Evolutionary conservation across 2,329 filamentous ascomycete species (phyloP), one percentile per base, ranked within the genome.

Genomic region (Penicillium decumbens): DNA sequence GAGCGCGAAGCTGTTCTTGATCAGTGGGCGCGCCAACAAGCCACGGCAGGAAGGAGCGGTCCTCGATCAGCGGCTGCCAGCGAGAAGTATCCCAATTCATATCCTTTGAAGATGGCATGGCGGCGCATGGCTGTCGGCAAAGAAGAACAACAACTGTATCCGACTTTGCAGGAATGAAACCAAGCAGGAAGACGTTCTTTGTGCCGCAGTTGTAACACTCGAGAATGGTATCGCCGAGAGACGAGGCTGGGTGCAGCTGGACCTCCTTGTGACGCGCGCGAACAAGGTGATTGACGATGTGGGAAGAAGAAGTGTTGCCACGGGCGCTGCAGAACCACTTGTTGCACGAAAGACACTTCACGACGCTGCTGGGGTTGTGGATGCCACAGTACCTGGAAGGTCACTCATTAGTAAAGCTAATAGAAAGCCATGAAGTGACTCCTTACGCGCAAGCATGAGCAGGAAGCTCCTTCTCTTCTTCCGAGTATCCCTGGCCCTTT

Each of bases 261-360:
- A 98, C 93, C 75, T 98, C 95, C 78, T 97, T 98, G 77, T 98
- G 93, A 56, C 93, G 87, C 57, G 95, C 92, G 65, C 95, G 88
- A 53, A 98, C 93, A 29, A 98, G 83, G 68, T 98, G 93, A 71
- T 97, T 97, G 74, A 98, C 89, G 62, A 98, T 97, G 69, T 98
- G 93, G 29, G 92, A 95, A 24, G 92, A 96, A 44, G 89, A 95
- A 15, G 91, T 91, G 72, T 96, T 98, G 59, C 93, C 92, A 64
- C 92, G 88, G 52, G 92, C 91, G 72, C 91, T 97, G 75, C 93
- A 98, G 71, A 98, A 98, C 93, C 93, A 98, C 70, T 97, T 98
- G 76, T 83, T 92, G 77, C 93, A 98, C 53, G 85, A 81, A 53
- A 98, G 79, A 67, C 93, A 98, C 75, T 96, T 97, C 62, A 98